Evolutionary conservation across 2,329 filamentous ascomycete genomes (phyloP).

Genomic region (Aspergillus flavus): DNA sequence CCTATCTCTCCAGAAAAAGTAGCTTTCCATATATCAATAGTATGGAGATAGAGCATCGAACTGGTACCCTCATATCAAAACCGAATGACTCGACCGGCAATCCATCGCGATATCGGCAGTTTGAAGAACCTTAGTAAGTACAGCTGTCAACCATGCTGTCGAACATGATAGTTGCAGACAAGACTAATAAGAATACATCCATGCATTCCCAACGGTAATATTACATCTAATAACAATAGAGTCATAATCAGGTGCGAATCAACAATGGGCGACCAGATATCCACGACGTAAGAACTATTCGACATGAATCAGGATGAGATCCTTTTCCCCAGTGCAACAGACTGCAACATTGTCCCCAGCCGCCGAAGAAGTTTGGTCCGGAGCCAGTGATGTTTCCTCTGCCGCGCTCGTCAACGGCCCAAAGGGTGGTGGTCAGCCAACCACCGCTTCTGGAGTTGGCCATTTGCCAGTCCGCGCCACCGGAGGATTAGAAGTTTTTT

Average conservation of each 20-base stretch:
- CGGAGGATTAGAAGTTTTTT: not conserved
- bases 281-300: not conserved
- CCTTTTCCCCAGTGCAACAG: not conserved
- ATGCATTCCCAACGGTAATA: not conserved
- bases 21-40: not conserved
- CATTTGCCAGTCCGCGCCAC: constrained; percentile 6
- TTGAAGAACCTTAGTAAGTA: not conserved
- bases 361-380: not conserved
- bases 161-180: not conserved
- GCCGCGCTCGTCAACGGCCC: constrained; percentile 1
- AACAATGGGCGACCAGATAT: not conserved
- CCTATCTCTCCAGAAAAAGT: not conserved
- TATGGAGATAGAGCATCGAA: not conserved
- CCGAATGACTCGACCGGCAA: not conserved
- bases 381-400: not conserved
- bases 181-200: not conserved
- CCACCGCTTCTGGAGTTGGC: constrained; percentile 6
- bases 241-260: not conserved
- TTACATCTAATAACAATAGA: not conserved
- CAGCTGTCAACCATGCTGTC: constrained; percentile 3
- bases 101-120: not conserved
- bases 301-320: not conserved
- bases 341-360: not conserved
- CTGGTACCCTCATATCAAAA: not conserved
- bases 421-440: constrained; percentile 5